Percentiles rank a stretch among this genome's conserved stretches.
These are phyloP conservation scores for Cystofilobasidium ferigula DNA, from an alignment of 768 basidiomycete genomes.

Conservation along the genomic window DNA sequence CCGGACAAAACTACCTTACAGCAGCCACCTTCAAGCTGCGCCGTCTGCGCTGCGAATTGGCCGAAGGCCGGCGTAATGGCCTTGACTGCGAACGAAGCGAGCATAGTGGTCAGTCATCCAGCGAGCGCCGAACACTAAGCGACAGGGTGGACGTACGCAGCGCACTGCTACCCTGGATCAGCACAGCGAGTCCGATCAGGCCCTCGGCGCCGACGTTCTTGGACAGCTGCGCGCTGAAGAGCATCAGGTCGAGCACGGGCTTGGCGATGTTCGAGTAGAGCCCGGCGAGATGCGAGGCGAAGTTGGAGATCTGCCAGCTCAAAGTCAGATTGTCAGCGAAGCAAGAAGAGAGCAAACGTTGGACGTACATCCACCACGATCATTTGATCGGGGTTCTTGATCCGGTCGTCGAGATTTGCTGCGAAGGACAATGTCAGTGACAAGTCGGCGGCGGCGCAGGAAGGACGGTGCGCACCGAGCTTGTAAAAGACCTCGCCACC, in stretches of 20 bases:
- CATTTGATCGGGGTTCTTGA: constrained; percentile 53
- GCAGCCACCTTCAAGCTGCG: constrained; percentile 28
- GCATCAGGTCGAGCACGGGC: constrained; percentile 73
- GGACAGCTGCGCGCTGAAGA: constrained; percentile 92
- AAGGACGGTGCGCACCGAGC: constrained; percentile 48
- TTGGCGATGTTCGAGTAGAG: constrained; percentile 89
- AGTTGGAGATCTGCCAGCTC: constrained; percentile 67
- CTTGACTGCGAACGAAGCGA: constrained; percentile 7
- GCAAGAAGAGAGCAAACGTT: neutral
- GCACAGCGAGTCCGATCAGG: constrained; percentile 63
- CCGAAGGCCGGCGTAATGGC: constrained; percentile 85
- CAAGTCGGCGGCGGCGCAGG: neutral
- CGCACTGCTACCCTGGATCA: constrained; percentile 73
- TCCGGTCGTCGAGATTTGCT: constrained; percentile 91
- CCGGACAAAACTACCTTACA: neutral
- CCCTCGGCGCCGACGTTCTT: constrained; percentile 92
- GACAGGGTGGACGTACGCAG: constrained; percentile 63
- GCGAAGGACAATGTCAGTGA: constrained; percentile 4
- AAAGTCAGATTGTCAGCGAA: neutral
- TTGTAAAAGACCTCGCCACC: constrained; percentile 76
- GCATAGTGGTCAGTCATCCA: no score
- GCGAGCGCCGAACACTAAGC: no score
- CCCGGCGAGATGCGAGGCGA: constrained; percentile 77
- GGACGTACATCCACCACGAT: constrained; percentile 12
- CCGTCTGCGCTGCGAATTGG: constrained; percentile 62